phyloP scores from a whole-genome alignment of 1,284 basidiomycete species.

The Apiotrichum veenhuisii region DNA sequence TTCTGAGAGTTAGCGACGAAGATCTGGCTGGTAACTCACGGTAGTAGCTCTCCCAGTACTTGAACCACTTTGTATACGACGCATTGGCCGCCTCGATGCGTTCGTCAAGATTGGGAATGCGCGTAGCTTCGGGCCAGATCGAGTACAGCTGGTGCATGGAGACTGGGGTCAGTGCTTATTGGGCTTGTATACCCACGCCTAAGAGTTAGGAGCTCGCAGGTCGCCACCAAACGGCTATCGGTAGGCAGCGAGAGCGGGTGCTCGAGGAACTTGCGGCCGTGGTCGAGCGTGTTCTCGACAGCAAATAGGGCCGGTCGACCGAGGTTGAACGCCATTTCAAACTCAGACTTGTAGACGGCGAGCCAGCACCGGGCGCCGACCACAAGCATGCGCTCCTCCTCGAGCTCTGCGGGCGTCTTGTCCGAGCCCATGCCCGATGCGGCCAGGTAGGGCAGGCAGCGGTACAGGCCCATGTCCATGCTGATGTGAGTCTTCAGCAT shows the following conservation, averaged over 20 bases:
- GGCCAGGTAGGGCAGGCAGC: constrained; percentile 74
- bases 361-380: constrained; percentile 80
- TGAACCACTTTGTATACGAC: constrained; percentile 36
- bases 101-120: constrained; percentile 38
- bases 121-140: constrained; percentile 25
- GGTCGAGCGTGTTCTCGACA: constrained; percentile 77
- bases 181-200: constrained; percentile 24
- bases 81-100: constrained; percentile 39
- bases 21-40: constrained; percentile 11
- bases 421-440: constrained; percentile 64
- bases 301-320: constrained; percentile 82
- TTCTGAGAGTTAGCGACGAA: constrained; percentile 2
- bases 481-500: constrained; percentile 5
- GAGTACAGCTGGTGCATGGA: constrained; percentile 39
- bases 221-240: constrained; percentile 85
- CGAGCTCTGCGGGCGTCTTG: constrained; percentile 55
- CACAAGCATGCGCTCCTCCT: constrained; percentile 70
- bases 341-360: constrained; percentile 77
- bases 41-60: constrained; percentile 45
- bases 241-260: constrained; percentile 83
- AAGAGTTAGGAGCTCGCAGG: constrained; percentile 52
- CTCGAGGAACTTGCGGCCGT: constrained; percentile 68
- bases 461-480: constrained; percentile 82
- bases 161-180: constrained; percentile 15
- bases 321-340: constrained; percentile 53